Percentiles rank a stretch among this genome's conserved stretches.
Conservation (phyloP, 1,284 basidiomycete species). For the Blastosporella zonata region DNA sequence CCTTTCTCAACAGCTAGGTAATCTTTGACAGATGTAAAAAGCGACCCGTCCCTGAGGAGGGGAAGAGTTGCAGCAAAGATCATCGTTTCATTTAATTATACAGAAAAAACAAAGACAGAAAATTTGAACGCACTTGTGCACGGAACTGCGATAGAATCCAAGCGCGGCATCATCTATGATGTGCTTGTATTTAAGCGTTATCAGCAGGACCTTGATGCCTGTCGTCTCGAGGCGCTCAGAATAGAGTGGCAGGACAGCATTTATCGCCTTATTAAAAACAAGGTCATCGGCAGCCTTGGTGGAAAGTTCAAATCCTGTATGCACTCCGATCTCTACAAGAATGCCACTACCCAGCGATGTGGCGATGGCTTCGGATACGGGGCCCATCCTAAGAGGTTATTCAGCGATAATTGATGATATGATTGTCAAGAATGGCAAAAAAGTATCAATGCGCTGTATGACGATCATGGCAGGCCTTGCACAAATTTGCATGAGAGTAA, state of each 20-base stretch:
- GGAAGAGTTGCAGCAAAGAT: not conserved
- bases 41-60: slow-evolving; percentile 42
- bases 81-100: not conserved
- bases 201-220: slow-evolving; percentile 50
- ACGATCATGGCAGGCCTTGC: too few species aligned
- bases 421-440: too few species aligned
- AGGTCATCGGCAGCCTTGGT: slow-evolving; percentile 53
- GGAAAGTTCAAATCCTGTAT: slow-evolving; percentile 51
- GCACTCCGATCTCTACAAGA: slow-evolving; percentile 52
- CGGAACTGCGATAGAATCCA: slow-evolving; percentile 58
- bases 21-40: slow-evolving; percentile 62
- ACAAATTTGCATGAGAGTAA: too few species aligned
- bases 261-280: slow-evolving; percentile 48
- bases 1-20: slow-evolving; percentile 63
- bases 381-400: slow-evolving; percentile 40
- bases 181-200: slow-evolving; percentile 62
- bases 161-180: slow-evolving; percentile 56
- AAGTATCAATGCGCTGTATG: too few species aligned
- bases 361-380: slow-evolving; percentile 48
- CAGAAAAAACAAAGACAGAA: not conserved
- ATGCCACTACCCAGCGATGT: slow-evolving; percentile 54
- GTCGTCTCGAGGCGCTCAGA: slow-evolving; percentile 56
- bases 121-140: slow-evolving; percentile 52
- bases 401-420: not conserved
- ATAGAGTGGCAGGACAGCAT: slow-evolving; percentile 49